These are phyloP conservation scores for Pyrenula aspistea DNA, from an alignment of 495 filamentous ascomycete species.

Conservation along the genomic window DNA sequence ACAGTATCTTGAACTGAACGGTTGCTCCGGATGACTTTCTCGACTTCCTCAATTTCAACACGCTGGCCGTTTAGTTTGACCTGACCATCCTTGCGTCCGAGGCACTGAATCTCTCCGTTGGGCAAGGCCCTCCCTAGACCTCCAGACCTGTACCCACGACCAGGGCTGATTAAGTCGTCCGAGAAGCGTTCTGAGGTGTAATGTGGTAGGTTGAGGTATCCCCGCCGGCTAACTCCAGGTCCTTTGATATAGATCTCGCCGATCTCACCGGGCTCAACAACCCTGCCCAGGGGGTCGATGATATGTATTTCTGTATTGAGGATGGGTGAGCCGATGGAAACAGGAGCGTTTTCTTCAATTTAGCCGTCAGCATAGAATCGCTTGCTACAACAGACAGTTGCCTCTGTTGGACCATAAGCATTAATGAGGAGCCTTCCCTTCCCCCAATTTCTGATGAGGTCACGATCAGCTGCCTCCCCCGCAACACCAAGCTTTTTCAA, in stretches of 20 bases:
- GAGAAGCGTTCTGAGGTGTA: slow-evolving; percentile 39
- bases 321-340: slow-evolving; percentile 8
- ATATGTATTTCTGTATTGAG: slow-evolving; percentile 8
- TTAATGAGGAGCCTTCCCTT: slow-evolving; percentile 11
- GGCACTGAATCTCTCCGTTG: slow-evolving; percentile 31
- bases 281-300: slow-evolving; percentile 37
- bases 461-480: slow-evolving; percentile 27
- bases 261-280: slow-evolving; percentile 37
- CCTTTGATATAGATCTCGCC: slow-evolving; percentile 43
- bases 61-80: slow-evolving; percentile 32
- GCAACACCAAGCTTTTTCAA: slow-evolving; percentile 19
- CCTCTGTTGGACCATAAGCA: slow-evolving; percentile 13
- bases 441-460: slow-evolving; percentile 17
- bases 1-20: background rate
- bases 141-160: slow-evolving; percentile 32
- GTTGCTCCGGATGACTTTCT: slow-evolving; percentile 18
- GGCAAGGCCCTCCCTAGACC: slow-evolving; percentile 41
- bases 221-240: slow-evolving; percentile 28
- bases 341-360: slow-evolving; percentile 17
- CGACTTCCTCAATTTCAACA: slow-evolving; percentile 35
- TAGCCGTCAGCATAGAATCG: background rate
- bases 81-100: slow-evolving; percentile 33
- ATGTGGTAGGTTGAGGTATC: slow-evolving; percentile 39
- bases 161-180: slow-evolving; percentile 10
- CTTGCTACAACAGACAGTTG: slow-evolving; percentile 21